Base-by-base conservation (phyloP, 768 basidiomycete genomes). In the Pisolithus marmoratus region DNA sequence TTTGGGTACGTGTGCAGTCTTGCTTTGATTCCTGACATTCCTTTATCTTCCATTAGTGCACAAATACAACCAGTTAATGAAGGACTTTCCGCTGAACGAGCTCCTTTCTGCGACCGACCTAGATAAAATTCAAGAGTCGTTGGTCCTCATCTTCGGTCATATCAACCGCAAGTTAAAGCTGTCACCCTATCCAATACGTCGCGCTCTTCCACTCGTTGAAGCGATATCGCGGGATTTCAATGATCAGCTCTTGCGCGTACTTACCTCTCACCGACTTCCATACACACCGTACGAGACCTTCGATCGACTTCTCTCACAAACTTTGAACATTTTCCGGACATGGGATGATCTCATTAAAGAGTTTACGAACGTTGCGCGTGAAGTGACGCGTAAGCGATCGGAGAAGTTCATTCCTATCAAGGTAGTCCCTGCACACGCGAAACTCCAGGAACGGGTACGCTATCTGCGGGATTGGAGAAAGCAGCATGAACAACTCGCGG, bases 1-100 rank as follows among this genome's bases (percentile, higher is more conserved):
- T 60, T 74, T 84, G 3, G 90, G 89, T 87, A 55, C 60, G 85
- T 70, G 1, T 29, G 31, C 23, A 2, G 1, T 4, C 17, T 22
- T 2, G 3, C 12, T 29, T 22, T 46, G 9, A 5, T 38, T 15
- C 40, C 14, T 24, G 37, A 8, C 27, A 1, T 14, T 38, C 23
- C n/a, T 36, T 31, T n/a, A 46, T 47, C 48, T 47, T 51, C 15
- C 51, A 29, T 22, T 58, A 91, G 95, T 97, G 11, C 93, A 94
- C 76, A 97, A 96, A 68, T 95, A 97, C 75, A 98, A 99, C 63
- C 86, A 90, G 56, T 78, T 98, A 51, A 98, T 99, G 96, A 96
- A 95, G 71, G 96, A 99, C 64, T 98, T 98, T 61, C 96, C 96
- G 0, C 76, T 99, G 26, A 96, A 99, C 65, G 95, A 97, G 63